Evolutionary conservation across 345 rosid species (phyloP), one percentile per base, ranked within the genome.

Genomic region (Linum usitatissimum): DNA sequence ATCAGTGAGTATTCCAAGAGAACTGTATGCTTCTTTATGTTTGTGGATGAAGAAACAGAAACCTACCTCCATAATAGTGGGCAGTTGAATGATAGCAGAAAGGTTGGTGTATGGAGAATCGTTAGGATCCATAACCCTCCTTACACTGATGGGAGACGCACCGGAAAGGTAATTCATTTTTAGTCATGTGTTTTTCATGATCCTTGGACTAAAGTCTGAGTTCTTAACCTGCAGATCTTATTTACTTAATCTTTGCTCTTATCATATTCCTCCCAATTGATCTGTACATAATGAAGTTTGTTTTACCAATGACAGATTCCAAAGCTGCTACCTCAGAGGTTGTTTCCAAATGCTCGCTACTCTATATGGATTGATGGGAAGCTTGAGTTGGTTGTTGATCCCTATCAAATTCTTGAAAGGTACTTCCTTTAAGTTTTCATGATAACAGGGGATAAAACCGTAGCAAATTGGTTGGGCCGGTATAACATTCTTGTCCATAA

Each of bases 361-460:
- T 88, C 97, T 51, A 76, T 88, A 66, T 91, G 96, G 97, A 79
- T 88, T 73, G 96, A 91, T 71, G 97, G 93, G 34, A 91, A 91
- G 79, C 96, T 91, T 63, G 76, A 81, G 78, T 91, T 88, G 77
- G 86, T 88, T 62, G 74, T 78, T 71, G 96, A 91, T 77, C 97
- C 97, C 10, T 91, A 88, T 71, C 86, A 91, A 79, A 66, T 88
- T 73, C 90, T 91, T 58, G 94, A 88, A 76, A 88, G 94, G 96
- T 88, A 68, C 34, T 53, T 60, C 51, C 30, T 19, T 34, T 34
- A 5, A 34, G 8, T 45, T 57, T 66, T 71, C 51, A 61, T 71
- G 20, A 55, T n/a, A 20, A 34, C 5, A 34, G 8, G 38, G 38
- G 23, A 18, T 8, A 34, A 45, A 3, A 5, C 34, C 39, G 17